These are phyloP conservation scores for Mrakia hoshinonis DNA, from an alignment of 768 basidiomycete genomes.

Conservation along the genomic window DNA sequence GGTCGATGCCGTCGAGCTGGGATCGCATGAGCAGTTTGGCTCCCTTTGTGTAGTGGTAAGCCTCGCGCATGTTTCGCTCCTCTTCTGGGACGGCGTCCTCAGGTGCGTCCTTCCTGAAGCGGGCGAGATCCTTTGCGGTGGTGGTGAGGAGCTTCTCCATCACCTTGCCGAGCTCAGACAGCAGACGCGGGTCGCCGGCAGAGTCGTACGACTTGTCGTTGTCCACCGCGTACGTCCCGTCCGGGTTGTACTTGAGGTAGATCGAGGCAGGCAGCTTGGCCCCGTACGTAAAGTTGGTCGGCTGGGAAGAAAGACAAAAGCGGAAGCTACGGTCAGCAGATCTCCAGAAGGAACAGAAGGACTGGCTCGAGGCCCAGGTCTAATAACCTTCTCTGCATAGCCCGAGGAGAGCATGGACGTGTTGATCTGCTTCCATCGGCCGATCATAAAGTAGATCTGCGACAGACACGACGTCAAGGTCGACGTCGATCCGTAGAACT, in stretches of 20 bases:
- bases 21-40: conserved; percentile 75
- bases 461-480: conserved; percentile 72
- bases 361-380: not conserved
- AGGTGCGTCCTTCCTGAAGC: conserved; percentile 41
- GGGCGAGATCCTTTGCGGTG: conserved; percentile 54
- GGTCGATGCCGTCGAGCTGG: conserved; percentile 80
- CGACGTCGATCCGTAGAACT: conserved; percentile 80
- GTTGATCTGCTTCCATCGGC: not conserved
- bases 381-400: not conserved
- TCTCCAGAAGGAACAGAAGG: too few species aligned
- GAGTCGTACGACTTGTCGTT: conserved; percentile 40
- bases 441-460: conserved; percentile 52
- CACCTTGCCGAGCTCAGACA: conserved; percentile 54
- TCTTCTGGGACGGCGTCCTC: conserved; percentile 38
- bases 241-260: conserved; percentile 49
- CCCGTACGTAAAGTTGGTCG: conserved; percentile 61
- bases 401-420: not conserved
- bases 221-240: conserved; percentile 41
- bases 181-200: conserved; percentile 26
- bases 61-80: conserved; percentile 48
- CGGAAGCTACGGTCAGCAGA: not conserved
- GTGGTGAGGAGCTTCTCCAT: conserved; percentile 80
- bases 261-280: conserved; percentile 70
- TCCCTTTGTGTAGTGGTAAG: conserved; percentile 72
- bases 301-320: conserved; percentile 41